Conservation (phyloP, 2,329 filamentous ascomycete species). For the Chaetomium olivaceum region DNA sequence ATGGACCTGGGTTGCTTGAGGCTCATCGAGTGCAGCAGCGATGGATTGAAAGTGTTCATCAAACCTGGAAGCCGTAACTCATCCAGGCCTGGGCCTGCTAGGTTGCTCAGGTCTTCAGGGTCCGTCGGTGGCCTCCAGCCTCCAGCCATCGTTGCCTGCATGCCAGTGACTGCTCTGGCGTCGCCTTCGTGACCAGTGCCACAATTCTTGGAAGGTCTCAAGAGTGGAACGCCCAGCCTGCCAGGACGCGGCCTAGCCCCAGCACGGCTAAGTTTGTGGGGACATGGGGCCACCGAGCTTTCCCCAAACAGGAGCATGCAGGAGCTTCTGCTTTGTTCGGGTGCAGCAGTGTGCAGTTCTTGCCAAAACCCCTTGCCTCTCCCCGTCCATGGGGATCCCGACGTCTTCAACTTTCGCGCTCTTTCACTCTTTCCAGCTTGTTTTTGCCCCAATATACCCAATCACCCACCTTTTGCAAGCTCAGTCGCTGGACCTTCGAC, state of each 20-base stretch:
- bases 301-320: constrained; percentile 16
- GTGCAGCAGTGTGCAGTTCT: constrained; percentile 12
- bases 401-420: neutral
- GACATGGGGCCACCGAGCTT: constrained; percentile 21
- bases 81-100: no score
- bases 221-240: constrained; percentile 22
- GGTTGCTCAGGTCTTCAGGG: no score
- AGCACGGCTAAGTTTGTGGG: constrained; percentile 5
- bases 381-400: constrained; percentile 1
- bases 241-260: constrained; percentile 20
- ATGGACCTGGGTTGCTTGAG: no score
- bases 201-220: constrained; percentile 21
- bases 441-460: neutral
- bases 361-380: constrained; percentile 25
- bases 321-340: constrained; percentile 19
- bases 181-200: constrained; percentile 26
- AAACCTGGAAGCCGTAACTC: no score
- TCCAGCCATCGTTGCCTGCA: no score
- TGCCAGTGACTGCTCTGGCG: neutral
- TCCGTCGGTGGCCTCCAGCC: no score
- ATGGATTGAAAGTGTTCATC: no score
- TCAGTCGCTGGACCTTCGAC: neutral
- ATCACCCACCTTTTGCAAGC: neutral
- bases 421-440: neutral
- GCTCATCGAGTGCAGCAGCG: no score